These are phyloP conservation scores for Russula virescens DNA, from an alignment of 768 basidiomycete species.

Conservation along the genomic window DNA sequence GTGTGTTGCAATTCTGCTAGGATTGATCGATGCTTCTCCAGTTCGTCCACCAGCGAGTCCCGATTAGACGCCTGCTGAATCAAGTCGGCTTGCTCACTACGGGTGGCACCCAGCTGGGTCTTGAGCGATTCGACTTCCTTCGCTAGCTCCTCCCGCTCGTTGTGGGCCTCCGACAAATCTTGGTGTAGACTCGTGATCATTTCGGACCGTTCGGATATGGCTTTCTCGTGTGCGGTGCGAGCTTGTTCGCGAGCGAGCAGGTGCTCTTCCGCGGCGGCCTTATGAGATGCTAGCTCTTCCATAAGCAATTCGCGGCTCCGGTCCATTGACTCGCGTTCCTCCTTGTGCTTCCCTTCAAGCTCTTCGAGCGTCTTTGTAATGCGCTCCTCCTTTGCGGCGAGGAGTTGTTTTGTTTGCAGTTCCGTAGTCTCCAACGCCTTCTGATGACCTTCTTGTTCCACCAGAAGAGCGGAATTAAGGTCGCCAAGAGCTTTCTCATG, in stretches of 20 bases:
- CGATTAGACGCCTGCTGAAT: slow-evolving; percentile 69
- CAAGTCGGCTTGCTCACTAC: slow-evolving; percentile 54
- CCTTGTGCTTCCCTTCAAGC: slow-evolving; percentile 42
- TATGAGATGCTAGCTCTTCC: slow-evolving; percentile 52
- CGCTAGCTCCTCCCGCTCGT: slow-evolving; percentile 41
- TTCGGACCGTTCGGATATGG: slow-evolving; percentile 45
- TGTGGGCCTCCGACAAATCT: slow-evolving; percentile 39
- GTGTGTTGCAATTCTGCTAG: slow-evolving; percentile 74
- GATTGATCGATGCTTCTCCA: slow-evolving; percentile 71
- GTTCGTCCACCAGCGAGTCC: slow-evolving; percentile 64
- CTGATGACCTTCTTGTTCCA: slow-evolving; percentile 34
- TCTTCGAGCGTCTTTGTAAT: slow-evolving; percentile 44
- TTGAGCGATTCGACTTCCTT: slow-evolving; percentile 43
- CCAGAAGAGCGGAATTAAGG: slow-evolving; percentile 37
- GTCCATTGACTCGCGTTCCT: slow-evolving; percentile 41
- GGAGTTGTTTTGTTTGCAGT: slow-evolving; percentile 30
- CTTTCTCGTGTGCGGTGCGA: slow-evolving; percentile 34
- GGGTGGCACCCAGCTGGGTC: slow-evolving; percentile 54
- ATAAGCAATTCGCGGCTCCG: slow-evolving; percentile 35
- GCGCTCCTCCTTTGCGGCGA: slow-evolving; percentile 45
- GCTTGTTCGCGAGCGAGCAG: slow-evolving; percentile 32
- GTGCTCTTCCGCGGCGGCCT: slow-evolving; percentile 42
- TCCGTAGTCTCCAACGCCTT: slow-evolving; percentile 35
- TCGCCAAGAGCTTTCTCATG: slow-evolving; percentile 28
- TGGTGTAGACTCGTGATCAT: slow-evolving; percentile 45